A percentile compares a stretch with the other conserved stretches of the same genome.
Conservation (phyloP, 208 protist genomes). For the Borovskyia barvae region DNA sequence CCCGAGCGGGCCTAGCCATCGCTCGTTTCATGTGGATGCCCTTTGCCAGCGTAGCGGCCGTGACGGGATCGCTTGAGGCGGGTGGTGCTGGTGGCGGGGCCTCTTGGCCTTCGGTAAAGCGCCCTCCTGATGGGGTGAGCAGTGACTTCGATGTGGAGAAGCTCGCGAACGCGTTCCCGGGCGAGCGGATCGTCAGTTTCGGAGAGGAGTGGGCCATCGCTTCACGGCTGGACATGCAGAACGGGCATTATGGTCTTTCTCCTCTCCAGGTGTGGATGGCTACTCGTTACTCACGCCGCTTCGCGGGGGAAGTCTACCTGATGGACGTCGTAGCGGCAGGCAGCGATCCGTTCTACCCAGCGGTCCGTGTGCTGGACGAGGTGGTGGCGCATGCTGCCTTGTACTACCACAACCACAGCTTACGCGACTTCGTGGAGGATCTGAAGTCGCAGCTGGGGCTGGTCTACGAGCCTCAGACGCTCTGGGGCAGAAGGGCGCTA, state of each 20-base stretch:
- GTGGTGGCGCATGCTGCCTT: conserved; percentile 81
- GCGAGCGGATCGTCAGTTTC: conserved; percentile 29
- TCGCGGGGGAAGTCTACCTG: conserved; percentile 72
- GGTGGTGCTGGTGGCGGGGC: background rate
- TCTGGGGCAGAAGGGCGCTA: conserved; percentile 39
- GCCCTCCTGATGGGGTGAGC: background rate
- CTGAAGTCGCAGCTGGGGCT: conserved; percentile 53
- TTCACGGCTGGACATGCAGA: conserved; percentile 37
- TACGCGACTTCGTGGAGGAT: conserved; percentile 76
- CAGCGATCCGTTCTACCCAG: conserved; percentile 58
- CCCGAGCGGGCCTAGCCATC: too few species aligned
- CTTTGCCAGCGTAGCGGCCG: too few species aligned
- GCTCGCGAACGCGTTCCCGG: conserved; percentile 10
- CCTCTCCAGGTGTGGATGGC: conserved; percentile 77
- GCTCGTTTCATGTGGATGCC: too few species aligned
- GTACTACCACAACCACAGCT: conserved; percentile 71
- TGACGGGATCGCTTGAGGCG: too few species aligned
- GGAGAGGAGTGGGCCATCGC: conserved; percentile 19
- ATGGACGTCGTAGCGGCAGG: conserved; percentile 69
- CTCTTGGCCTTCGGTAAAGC: background rate
- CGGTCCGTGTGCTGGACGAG: conserved; percentile 73
- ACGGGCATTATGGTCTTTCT: conserved; percentile 56
- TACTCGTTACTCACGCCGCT: conserved; percentile 57
- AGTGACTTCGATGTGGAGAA: background rate
- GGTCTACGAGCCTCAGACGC: conserved; percentile 58